Conservation (phyloP, 192 early-diverging fungal genomes). For the Backusella luteola region DNA sequence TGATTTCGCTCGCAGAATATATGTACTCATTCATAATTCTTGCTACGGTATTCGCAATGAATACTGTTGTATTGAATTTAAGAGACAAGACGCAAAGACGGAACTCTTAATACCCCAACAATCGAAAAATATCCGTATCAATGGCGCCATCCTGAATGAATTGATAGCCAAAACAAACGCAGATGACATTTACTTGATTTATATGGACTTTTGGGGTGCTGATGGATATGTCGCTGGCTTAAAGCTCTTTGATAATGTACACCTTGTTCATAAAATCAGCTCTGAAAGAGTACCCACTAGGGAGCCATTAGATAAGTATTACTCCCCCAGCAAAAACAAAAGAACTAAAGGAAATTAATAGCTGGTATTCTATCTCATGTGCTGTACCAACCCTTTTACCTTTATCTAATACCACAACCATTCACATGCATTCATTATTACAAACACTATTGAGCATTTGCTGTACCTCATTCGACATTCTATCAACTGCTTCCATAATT, state of each 20-base stretch:
- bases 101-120: too few relatives aligned
- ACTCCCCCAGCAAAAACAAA: conserved; percentile 10
- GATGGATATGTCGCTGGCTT: conserved; percentile 5
- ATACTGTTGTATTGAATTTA: too few relatives aligned
- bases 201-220: conserved; percentile 10
- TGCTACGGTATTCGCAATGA: too few relatives aligned
- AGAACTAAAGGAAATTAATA: conserved; percentile 10
- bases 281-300: conserved; percentile 9
- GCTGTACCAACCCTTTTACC: conserved; percentile 12
- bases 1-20: too few relatives aligned
- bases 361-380: conserved; percentile 3
- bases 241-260: conserved; percentile 10
- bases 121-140: too few relatives aligned
- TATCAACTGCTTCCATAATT: too few relatives aligned
- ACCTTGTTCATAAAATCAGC: conserved; percentile 5
- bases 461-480: too few relatives aligned
- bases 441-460: not conserved
- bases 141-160: too few relatives aligned
- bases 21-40: too few relatives aligned
- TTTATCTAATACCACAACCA: conserved; percentile 18
- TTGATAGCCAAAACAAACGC: too few relatives aligned
- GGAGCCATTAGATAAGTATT: conserved; percentile 3
- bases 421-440: conserved; percentile 11
- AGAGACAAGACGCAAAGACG: too few relatives aligned
- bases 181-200: conserved; percentile 13